These are phyloP conservation scores for Neurospora sp. DNA, from an alignment of 495 filamentous ascomycete species.

Conservation along the genomic window DNA sequence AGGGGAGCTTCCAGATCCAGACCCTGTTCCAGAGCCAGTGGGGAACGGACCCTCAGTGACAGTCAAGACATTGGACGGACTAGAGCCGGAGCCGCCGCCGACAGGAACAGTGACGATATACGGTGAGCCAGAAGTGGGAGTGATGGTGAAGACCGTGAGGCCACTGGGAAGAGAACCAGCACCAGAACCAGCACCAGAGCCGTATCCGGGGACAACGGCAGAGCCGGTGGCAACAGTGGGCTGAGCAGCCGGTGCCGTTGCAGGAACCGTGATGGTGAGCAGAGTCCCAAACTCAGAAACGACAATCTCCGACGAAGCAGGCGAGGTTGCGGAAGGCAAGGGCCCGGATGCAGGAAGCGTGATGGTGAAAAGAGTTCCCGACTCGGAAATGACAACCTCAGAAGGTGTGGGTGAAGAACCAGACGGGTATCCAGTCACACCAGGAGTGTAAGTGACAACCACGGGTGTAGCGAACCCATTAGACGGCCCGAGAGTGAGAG, in stretches of 20 bases:
- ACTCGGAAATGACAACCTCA: neutral
- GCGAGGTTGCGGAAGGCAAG: neutral
- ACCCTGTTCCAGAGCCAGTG: neutral
- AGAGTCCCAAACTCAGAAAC: neutral
- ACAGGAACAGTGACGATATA: slow-evolving; percentile 7
- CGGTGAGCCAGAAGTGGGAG: slow-evolving; percentile 6
- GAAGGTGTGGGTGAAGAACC: neutral
- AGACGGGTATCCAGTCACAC: neutral
- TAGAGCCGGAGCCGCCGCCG: neutral
- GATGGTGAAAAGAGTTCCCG: neutral
- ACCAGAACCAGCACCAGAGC: neutral
- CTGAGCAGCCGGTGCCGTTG: neutral
- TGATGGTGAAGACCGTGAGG: slow-evolving; percentile 7
- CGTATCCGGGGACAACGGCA: neutral
- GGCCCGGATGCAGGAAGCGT: neutral
- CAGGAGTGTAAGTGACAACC: slow-evolving; percentile 9
- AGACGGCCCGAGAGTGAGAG: slow-evolving; percentile 3
- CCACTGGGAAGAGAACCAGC: neutral
- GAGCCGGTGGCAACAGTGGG: neutral
- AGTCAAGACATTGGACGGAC: neutral
- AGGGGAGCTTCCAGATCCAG: neutral
- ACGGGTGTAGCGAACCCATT: slow-evolving; percentile 3
- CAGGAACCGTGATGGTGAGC: neutral
- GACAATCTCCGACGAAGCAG: neutral
- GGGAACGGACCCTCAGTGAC: neutral